These are phyloP conservation scores for Chionographis japonica DNA, from an alignment of 106 monocot species.

Conservation along the genomic window DNA sequence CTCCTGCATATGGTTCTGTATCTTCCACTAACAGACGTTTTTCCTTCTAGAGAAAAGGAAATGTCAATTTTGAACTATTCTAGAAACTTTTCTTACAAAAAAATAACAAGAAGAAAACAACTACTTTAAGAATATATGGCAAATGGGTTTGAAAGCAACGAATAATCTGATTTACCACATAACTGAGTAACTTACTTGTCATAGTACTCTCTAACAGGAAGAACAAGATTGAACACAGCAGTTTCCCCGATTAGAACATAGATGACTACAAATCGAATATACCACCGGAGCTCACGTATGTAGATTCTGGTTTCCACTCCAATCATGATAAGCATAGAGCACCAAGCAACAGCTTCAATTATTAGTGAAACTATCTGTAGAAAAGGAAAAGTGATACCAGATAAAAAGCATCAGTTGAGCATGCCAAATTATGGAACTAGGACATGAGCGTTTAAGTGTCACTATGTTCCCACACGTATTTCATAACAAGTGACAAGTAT, in stretches of 20 bases:
- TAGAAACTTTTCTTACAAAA: too few relatives aligned
- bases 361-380: constrained; percentile 54
- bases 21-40: too few relatives aligned
- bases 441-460: too few relatives aligned
- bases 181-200: constrained; percentile 40
- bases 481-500: too few relatives aligned
- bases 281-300: constrained; percentile 84
- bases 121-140: constrained; percentile 1
- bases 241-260: constrained; percentile 70
- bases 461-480: too few relatives aligned
- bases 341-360: constrained; percentile 60
- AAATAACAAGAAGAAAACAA: neutral
- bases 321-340: constrained; percentile 60
- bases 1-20: too few relatives aligned
- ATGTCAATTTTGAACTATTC: too few relatives aligned
- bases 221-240: constrained; percentile 60
- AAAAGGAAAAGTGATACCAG: neutral
- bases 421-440: too few relatives aligned
- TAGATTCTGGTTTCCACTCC: constrained; percentile 76
- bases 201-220: constrained; percentile 58
- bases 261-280: constrained; percentile 71
- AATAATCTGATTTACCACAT: neutral
- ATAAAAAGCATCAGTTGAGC: neutral
- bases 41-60: too few relatives aligned
- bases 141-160: neutral